A percentile compares a stretch with the other conserved stretches of the same genome.
These are phyloP conservation scores for Lotmaria passim DNA, from an alignment of 208 protist species.

Conservation along the genomic window DNA sequence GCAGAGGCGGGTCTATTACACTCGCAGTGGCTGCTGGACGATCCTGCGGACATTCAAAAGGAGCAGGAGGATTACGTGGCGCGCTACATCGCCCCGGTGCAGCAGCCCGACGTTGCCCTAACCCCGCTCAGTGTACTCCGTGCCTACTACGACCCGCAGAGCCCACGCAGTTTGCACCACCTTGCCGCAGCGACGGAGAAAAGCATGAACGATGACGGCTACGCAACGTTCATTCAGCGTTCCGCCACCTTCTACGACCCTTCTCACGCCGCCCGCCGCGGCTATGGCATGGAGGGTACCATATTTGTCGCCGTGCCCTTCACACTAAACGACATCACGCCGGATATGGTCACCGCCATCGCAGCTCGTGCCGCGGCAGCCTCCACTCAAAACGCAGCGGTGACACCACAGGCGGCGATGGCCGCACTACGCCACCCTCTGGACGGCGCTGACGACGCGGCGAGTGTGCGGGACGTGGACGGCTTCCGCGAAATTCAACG, in stretches of 20 bases:
- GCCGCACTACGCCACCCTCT: conserved; percentile 8
- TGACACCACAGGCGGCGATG: background rate
- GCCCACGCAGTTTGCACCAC: conserved; percentile 22
- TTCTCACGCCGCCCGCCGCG: conserved; percentile 37
- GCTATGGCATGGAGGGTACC: conserved; percentile 48
- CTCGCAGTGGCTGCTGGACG: conserved; percentile 18
- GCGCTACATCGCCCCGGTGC: conserved; percentile 20
- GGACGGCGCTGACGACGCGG: conserved; percentile 12
- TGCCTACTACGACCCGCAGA: conserved; percentile 29
- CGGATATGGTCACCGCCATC: conserved; percentile 16
- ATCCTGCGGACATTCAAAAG: background rate
- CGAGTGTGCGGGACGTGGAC: background rate
- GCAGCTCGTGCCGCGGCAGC: background rate
- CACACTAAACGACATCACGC: conserved; percentile 19
- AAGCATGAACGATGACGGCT: conserved; percentile 42
- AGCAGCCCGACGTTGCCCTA: conserved; percentile 3
- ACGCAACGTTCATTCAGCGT: conserved; percentile 27
- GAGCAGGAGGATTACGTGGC: conserved; percentile 34
- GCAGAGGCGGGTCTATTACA: background rate
- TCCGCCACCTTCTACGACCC: conserved; percentile 42
- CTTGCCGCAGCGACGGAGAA: conserved; percentile 40
- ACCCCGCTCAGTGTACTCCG: conserved; percentile 32
- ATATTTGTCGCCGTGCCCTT: conserved; percentile 46
- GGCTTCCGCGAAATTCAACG: conserved; percentile 21
- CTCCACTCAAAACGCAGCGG: background rate